A percentile compares a stretch with the other conserved stretches of the same genome.
phyloP scores from a whole-genome alignment of 495 filamentous ascomycete species.

The Amniculicola lignicola region DNA sequence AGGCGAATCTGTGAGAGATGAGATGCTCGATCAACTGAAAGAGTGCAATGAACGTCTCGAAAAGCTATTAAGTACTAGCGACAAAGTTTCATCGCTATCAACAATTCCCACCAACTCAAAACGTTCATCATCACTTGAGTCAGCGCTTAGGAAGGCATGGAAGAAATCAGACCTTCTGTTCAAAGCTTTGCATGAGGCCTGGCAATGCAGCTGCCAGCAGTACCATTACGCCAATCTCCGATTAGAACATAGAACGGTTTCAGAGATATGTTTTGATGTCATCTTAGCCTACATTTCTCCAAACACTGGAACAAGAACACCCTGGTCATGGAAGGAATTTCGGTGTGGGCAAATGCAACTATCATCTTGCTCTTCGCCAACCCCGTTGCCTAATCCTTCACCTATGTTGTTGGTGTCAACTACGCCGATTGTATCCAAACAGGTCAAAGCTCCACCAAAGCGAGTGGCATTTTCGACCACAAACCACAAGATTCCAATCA shows the following conservation, averaged over 20 bases:
- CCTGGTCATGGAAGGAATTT: conserved; percentile 16
- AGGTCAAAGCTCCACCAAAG: no score
- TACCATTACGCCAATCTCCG: conserved; percentile 33
- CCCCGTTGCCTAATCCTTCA: background rate
- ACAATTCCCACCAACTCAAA: no score
- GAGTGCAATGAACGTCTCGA: conserved; percentile 41
- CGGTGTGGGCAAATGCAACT: conserved; percentile 9
- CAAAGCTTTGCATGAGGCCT: conserved; percentile 37
- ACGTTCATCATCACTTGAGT: background rate
- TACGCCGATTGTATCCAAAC: background rate
- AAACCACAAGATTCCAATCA: background rate
- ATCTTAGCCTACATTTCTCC: conserved; percentile 15
- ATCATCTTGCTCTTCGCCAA: background rate
- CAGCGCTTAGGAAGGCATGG: conserved; percentile 2
- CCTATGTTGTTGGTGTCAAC: background rate
- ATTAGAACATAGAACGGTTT: conserved; percentile 37
- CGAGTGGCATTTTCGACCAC: conserved; percentile 10
- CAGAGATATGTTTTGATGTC: conserved; percentile 21
- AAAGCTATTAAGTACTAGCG: conserved; percentile 36
- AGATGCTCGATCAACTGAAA: conserved; percentile 28
- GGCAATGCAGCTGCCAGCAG: conserved; percentile 39
- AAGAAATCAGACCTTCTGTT: conserved; percentile 34
- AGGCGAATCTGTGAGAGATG: conserved; percentile 5
- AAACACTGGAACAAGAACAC: background rate
- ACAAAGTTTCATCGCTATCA: conserved; percentile 35